Evolutionary conservation across 2,329 filamentous ascomycete species (phyloP).

Genomic region (Colletotrichum spinosum): DNA sequence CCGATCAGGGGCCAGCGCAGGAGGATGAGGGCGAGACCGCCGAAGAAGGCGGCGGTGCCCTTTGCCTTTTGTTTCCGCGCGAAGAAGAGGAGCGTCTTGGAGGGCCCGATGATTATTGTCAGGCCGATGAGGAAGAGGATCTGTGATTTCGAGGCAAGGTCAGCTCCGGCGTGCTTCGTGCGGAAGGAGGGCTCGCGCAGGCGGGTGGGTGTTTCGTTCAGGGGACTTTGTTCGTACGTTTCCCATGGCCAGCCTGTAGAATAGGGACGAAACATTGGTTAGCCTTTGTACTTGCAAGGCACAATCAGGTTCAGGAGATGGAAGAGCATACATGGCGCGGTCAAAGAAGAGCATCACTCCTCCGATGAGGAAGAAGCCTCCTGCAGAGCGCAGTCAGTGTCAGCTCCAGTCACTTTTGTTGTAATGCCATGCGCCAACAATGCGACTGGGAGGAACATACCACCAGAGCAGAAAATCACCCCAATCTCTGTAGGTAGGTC

Average conservation of each 20-base stretch:
- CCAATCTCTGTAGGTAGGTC: conserved; percentile 81
- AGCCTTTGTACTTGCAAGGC: conserved; percentile 6
- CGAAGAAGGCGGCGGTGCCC: conserved; percentile 88
- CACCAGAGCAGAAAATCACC: conserved; percentile 96
- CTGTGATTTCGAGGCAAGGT: conserved; percentile 55
- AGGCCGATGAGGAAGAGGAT: conserved; percentile 98
- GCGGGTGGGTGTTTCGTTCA: not conserved
- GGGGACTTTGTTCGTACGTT: conserved; percentile 71
- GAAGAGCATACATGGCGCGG: conserved; percentile 81
- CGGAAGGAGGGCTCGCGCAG: not conserved
- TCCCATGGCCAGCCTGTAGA: conserved; percentile 89
- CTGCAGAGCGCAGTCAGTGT: conserved; percentile 57
- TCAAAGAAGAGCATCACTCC: conserved; percentile 98
- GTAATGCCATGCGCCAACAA: conserved; percentile 38
- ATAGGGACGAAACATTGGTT: conserved; percentile 35
- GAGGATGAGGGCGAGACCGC: conserved; percentile 86
- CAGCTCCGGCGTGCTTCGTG: not conserved
- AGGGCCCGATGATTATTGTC: conserved; percentile 92
- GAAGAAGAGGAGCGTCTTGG: conserved; percentile 95
- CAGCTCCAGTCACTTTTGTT: conserved; percentile 9
- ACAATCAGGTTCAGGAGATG: not conserved
- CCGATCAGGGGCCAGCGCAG: conserved; percentile 91
- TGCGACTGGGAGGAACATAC: conserved; percentile 67
- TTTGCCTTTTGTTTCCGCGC: conserved; percentile 91
- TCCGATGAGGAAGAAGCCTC: conserved; percentile 93